Conservation (phyloP, 2,329 filamentous ascomycete genomes). For the Westerdykella sp. region DNA sequence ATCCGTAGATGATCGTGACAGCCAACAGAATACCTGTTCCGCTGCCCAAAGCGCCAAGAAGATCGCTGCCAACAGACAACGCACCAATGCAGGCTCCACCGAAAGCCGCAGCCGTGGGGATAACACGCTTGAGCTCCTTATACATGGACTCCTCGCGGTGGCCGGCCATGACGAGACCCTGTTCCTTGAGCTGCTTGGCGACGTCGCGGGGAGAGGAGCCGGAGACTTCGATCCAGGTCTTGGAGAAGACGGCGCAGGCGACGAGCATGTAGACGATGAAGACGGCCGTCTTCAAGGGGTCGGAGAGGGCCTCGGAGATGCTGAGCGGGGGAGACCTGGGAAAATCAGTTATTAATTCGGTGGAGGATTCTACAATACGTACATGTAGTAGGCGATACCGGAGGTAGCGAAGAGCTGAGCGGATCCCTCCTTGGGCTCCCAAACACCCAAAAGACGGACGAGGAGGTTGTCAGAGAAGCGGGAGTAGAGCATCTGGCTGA, state of each 20-base stretch:
- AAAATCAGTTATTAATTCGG: slow-evolving; percentile 9
- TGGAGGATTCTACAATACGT: slow-evolving; percentile 6
- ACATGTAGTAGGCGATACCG: slow-evolving; percentile 98
- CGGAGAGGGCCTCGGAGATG: slow-evolving; percentile 93
- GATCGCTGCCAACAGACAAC: slow-evolving; percentile 89
- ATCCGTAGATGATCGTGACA: slow-evolving; percentile 99
- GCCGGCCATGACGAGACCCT: slow-evolving; percentile 98
- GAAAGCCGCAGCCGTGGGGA: slow-evolving; percentile 95
- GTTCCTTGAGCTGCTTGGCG: slow-evolving; percentile 99
- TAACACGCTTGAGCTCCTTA: slow-evolving; percentile 99
- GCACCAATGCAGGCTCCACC: slow-evolving; percentile 98
- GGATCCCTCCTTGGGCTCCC: slow-evolving; percentile 95
- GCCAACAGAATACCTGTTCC: slow-evolving; percentile 97
- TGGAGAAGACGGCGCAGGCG: slow-evolving; percentile 96
- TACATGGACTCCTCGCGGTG: slow-evolving; percentile 99
- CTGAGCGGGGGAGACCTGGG: slow-evolving; percentile 76
- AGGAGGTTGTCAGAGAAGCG: slow-evolving; percentile 98
- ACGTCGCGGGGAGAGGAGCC: slow-evolving; percentile 96
- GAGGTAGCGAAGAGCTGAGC: slow-evolving; percentile 91
- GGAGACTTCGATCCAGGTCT: slow-evolving; percentile 99
- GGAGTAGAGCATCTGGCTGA: slow-evolving; percentile 98
- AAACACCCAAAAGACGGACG: slow-evolving; percentile 93
- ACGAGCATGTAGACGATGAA: slow-evolving; percentile 98
- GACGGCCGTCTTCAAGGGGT: slow-evolving; percentile 91
- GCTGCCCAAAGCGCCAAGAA: slow-evolving; percentile 90